These are phyloP conservation scores for Groenewaldozyma salmanticensis DNA, from an alignment of 805 yeast genomes.

Conservation along the genomic window DNA sequence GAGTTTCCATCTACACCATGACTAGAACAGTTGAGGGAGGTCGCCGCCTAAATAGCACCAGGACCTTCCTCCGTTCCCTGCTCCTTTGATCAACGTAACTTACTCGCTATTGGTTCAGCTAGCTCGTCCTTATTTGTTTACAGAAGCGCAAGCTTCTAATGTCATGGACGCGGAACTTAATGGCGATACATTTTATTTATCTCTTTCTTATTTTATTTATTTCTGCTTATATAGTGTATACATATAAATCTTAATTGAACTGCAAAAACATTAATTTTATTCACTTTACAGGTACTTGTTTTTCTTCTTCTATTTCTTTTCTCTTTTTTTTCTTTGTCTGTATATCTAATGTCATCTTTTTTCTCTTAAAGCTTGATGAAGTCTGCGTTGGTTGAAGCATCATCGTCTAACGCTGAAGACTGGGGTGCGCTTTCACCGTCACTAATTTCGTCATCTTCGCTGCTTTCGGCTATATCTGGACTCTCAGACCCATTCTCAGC, in stretches of 20 bases:
- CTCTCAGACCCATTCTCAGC: not conserved
- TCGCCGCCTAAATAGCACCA: constrained; percentile 20
- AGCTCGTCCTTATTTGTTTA: constrained; percentile 13
- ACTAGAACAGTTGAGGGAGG: constrained; percentile 20
- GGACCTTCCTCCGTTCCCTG: constrained; percentile 31
- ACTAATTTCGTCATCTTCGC: constrained; percentile 5
- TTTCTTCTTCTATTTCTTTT: constrained; percentile 2
- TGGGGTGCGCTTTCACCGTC: too few relatives aligned
- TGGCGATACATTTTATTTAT: constrained; percentile 23
- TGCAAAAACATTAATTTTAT: too few relatives aligned
- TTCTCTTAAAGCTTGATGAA: constrained; percentile 13
- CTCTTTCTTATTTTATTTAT: not conserved
- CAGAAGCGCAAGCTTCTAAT: constrained; percentile 1
- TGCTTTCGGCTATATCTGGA: not conserved
- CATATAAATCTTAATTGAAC: not conserved
- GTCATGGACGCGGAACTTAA: constrained; percentile 19
- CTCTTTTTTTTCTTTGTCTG: constrained; percentile 8
- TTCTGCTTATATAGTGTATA: not conserved
- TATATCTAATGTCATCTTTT: constrained; percentile 12
- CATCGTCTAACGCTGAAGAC: constrained; percentile 1
- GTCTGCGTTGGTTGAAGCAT: not conserved
- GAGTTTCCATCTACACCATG: constrained; percentile 6
- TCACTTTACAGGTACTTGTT: too few relatives aligned
- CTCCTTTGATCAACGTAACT: constrained; percentile 25
- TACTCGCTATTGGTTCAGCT: constrained; percentile 23